Evolutionary conservation across 2,329 filamentous ascomycete genomes (phyloP).

Genomic region (Trichoderma guizhouense): DNA sequence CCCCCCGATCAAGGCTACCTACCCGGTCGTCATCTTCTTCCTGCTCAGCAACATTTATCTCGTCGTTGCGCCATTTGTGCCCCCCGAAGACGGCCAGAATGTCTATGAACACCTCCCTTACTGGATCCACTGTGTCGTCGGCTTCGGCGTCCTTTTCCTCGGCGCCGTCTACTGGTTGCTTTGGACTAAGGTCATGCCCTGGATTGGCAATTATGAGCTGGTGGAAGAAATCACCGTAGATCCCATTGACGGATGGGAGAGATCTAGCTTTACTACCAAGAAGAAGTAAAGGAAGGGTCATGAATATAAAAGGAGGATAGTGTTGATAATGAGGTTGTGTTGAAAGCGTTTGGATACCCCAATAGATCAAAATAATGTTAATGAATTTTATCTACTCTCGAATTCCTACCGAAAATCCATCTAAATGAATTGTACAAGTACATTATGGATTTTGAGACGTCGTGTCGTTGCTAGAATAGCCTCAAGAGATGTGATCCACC

Average conservation of each 20-base stretch:
- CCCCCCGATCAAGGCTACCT: slow-evolving; percentile 52
- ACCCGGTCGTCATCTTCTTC: slow-evolving; percentile 57
- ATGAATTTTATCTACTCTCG: background rate
- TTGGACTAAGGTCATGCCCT: slow-evolving; percentile 52
- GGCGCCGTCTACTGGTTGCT: slow-evolving; percentile 56
- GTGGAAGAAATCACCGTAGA: slow-evolving; percentile 53
- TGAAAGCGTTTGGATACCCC: slow-evolving; percentile 14
- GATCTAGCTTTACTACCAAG: slow-evolving; percentile 50
- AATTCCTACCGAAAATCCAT: background rate
- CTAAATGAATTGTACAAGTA: background rate
- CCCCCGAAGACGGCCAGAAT: slow-evolving; percentile 49
- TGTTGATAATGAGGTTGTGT: background rate
- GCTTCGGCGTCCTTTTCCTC: slow-evolving; percentile 50
- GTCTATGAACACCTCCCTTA: slow-evolving; percentile 54
- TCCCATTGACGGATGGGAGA: slow-evolving; percentile 61
- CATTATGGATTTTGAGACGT: too few species aligned
- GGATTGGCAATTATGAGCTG: slow-evolving; percentile 53
- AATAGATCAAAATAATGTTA: slow-evolving; percentile 14
- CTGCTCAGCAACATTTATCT: slow-evolving; percentile 60
- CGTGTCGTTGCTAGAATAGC: too few species aligned
- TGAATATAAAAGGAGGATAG: background rate
- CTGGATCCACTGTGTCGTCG: slow-evolving; percentile 56
- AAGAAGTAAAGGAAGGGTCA: background rate
- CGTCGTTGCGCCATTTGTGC: slow-evolving; percentile 56
- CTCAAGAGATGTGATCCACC: too few species aligned